Evolutionary conservation across 1,284 basidiomycete genomes (phyloP).

Genomic region (Puccinia sorghi): DNA sequence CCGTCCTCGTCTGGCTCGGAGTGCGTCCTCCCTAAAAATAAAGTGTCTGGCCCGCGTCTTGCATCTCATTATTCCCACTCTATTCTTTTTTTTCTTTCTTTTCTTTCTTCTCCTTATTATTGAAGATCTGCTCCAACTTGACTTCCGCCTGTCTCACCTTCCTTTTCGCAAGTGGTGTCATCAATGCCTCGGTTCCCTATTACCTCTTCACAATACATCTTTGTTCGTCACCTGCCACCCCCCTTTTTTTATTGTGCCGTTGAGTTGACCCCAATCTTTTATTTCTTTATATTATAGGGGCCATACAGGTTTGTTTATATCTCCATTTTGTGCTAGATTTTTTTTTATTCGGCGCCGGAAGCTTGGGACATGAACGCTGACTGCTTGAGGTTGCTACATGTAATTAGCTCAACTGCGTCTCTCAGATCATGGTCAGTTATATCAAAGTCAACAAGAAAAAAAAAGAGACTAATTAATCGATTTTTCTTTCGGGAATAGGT

Average conservation of each 20-base stretch:
- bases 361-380: background rate
- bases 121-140: constrained; percentile 8
- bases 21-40: background rate
- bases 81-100: background rate
- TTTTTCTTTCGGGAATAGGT: background rate
- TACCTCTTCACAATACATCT: constrained; percentile 1
- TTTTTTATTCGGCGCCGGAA: background rate
- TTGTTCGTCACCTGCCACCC: background rate
- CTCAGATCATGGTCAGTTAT: constrained; percentile 16
- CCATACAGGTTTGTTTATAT: constrained; percentile 11
- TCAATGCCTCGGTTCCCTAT: constrained; percentile 4
- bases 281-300: background rate
- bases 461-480: background rate
- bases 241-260: background rate
- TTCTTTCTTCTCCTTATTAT: background rate
- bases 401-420: constrained; percentile 10
- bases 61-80: background rate
- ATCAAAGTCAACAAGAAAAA: background rate
- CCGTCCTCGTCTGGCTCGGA: constrained; percentile 11
- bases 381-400: background rate
- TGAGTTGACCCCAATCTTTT: background rate
- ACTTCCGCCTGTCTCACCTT: background rate
- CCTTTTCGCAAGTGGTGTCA: constrained; percentile 11
- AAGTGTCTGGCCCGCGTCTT: no score
- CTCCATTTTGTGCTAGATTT: background rate